These are phyloP conservation scores for Phytophthora multivora DNA, from an alignment of 352 stramenopile species.

Conservation along the genomic window DNA sequence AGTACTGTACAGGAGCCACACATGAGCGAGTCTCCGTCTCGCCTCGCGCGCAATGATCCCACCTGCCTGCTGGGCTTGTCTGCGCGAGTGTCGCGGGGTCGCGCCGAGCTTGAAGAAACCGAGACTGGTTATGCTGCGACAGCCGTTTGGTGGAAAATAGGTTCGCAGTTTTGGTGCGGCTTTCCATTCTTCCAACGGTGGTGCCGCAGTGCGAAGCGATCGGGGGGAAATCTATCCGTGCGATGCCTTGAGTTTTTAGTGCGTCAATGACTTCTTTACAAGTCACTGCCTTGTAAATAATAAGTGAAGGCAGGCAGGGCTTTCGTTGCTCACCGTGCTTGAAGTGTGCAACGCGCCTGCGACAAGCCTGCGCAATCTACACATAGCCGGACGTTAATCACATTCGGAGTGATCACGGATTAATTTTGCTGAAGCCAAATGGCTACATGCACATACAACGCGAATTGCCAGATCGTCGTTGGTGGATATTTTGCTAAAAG, in stretches of 20 bases:
- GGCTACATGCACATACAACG: no score
- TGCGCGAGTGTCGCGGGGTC: slow-evolving; percentile 1
- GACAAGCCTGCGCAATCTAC: slow-evolving; percentile 6
- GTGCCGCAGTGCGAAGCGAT: background rate
- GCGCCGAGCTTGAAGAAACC: background rate
- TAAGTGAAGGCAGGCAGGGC: no score
- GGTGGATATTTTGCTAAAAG: no score
- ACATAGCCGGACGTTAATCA: no score
- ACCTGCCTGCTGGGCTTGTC: slow-evolving; percentile 4
- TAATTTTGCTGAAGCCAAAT: background rate
- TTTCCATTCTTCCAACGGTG: no score
- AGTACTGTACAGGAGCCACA: slow-evolving; percentile 5
- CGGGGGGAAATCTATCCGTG: background rate
- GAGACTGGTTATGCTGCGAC: slow-evolving; percentile 17
- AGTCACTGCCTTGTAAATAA: no score
- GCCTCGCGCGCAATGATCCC: background rate
- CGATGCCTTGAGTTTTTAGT: background rate
- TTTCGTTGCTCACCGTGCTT: no score
- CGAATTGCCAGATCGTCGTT: no score
- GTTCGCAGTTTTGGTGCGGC: slow-evolving; percentile 12
- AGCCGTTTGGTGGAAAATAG: slow-evolving; percentile 26
- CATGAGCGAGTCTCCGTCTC: background rate
- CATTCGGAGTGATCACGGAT: background rate
- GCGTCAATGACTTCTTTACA: background rate
- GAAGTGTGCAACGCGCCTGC: background rate